Evolutionary conservation across 2,329 filamentous ascomycete genomes (phyloP).

Genomic region (Colletotrichum theobromicola): DNA sequence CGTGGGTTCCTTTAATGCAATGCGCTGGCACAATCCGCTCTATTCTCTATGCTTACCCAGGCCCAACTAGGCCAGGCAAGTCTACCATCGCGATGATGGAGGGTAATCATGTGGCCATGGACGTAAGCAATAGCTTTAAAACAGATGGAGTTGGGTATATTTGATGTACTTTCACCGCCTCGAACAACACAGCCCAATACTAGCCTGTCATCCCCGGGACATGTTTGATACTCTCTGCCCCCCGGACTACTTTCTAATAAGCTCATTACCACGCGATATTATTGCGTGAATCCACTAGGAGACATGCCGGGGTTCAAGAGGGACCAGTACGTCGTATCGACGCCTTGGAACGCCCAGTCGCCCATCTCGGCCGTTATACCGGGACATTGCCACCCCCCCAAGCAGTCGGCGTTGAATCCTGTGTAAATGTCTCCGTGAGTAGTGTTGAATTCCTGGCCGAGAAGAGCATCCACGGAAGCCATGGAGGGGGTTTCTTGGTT

Average conservation of each 20-base stretch:
- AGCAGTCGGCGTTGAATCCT: constrained; percentile 25
- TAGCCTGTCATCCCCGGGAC: neutral
- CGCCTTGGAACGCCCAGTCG: constrained; percentile 45
- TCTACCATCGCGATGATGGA: neutral
- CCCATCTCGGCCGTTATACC: constrained; percentile 36
- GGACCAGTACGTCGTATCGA: constrained; percentile 42
- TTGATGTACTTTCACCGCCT: neutral
- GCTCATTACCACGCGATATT: neutral
- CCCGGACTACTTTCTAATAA: neutral
- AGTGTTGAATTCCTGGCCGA: neutral
- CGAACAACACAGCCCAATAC: neutral
- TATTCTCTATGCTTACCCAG: neutral
- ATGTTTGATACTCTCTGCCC: neutral
- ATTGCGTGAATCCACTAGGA: neutral
- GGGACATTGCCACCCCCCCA: constrained; percentile 18
- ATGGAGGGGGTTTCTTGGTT: neutral
- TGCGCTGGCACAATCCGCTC: neutral
- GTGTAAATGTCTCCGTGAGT: constrained; percentile 2
- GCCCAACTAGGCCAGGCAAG: neutral
- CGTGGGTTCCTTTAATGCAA: neutral
- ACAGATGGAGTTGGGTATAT: neutral
- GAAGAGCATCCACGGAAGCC: constrained; percentile 4
- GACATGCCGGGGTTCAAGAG: constrained; percentile 30
- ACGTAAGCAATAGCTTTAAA: neutral
- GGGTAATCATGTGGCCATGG: neutral